phyloP scores from a whole-genome alignment of 768 basidiomycete genomes.

The Fistulinella prunicolor region DNA sequence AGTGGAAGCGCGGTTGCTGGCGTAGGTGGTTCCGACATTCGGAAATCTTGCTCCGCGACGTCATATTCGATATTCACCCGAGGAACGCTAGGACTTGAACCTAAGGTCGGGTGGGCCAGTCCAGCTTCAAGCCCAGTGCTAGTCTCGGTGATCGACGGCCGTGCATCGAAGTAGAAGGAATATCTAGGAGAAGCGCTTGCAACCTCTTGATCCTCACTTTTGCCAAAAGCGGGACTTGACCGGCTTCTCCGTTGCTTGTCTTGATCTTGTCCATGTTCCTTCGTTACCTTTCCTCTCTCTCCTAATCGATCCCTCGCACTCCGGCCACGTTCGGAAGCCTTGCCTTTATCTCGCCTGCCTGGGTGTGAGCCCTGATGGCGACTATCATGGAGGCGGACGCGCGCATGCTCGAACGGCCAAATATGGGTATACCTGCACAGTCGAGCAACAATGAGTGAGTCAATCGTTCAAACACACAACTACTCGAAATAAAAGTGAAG shows the following conservation, averaged over 20 bases:
- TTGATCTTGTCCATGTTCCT: conserved; percentile 2
- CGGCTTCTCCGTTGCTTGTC: conserved; percentile 17
- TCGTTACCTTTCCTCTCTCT: conserved; percentile 4
- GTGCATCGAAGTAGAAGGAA: conserved; percentile 10
- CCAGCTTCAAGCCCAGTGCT: not conserved
- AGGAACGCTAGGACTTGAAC: conserved; percentile 9
- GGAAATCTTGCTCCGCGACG: conserved; percentile 17
- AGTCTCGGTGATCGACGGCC: not conserved
- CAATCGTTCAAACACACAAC: not conserved
- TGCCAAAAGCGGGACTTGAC: conserved; percentile 18
- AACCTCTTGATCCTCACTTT: not conserved
- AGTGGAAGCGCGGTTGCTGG: conserved; percentile 23
- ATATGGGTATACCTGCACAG: conserved; percentile 82
- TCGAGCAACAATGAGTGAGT: conserved; percentile 5
- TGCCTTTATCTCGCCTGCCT: conserved; percentile 23
- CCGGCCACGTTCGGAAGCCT: conserved; percentile 16
- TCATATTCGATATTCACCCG: conserved; percentile 24
- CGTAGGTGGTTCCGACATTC: conserved; percentile 20
- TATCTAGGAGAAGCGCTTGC: not conserved
- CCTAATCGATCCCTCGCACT: conserved; percentile 5
- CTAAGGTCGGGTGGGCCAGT: not conserved
- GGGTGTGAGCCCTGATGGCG: conserved; percentile 33
- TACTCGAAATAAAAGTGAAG: not conserved
- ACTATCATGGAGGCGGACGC: conserved; percentile 62
- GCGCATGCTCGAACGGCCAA: conserved; percentile 95